A percentile compares a stretch with the other conserved stretches of the same genome.
phyloP scores from a whole-genome alignment of 2,329 filamentous ascomycete genomes.

The Verticillium klebahnii region DNA sequence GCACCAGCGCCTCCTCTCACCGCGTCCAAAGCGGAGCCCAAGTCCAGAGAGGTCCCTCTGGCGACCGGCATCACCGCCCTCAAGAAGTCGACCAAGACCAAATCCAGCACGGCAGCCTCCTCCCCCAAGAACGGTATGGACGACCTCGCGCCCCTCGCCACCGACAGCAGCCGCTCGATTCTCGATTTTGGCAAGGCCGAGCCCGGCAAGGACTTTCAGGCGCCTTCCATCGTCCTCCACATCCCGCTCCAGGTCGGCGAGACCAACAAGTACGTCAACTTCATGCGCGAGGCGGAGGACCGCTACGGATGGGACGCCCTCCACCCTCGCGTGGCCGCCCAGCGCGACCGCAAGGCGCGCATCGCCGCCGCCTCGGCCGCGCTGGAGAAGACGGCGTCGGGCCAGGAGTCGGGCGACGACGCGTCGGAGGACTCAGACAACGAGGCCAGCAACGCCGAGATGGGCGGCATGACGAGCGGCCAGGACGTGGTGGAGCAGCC shows the following conservation, averaged over 20 bases:
- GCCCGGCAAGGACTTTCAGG: conserved; percentile 53
- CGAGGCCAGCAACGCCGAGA: conserved; percentile 85
- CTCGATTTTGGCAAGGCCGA: conserved; percentile 57
- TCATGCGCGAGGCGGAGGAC: conserved; percentile 88
- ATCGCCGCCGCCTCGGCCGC: conserved; percentile 86
- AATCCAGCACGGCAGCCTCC: conserved; percentile 33
- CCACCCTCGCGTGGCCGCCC: conserved; percentile 84
- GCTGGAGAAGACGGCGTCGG: conserved; percentile 69
- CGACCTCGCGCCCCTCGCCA: conserved; percentile 38
- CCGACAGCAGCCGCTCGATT: conserved; percentile 42
- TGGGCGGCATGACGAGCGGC: conserved; percentile 61
- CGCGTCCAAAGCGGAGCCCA: conserved; percentile 11
- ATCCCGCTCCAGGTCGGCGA: conserved; percentile 71
- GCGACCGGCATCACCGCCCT: conserved; percentile 19
- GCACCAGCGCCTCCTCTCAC: conserved; percentile 28
- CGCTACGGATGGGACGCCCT: conserved; percentile 92
- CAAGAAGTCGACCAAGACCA: conserved; percentile 43
- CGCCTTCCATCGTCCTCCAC: conserved; percentile 77
- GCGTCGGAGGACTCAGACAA: conserved; percentile 77
- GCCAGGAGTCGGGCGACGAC: conserved; percentile 69
- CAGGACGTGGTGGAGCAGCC: conserved; percentile 59
- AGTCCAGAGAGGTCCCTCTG: conserved; percentile 6
- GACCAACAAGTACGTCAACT: conserved; percentile 90
- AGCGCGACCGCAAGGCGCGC: conserved; percentile 79
- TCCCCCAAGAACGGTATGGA: conserved; percentile 46